Evolutionary conservation across 2,329 filamentous ascomycete genomes (phyloP).

Genomic region (Penicillium psychrosexuale): DNA sequence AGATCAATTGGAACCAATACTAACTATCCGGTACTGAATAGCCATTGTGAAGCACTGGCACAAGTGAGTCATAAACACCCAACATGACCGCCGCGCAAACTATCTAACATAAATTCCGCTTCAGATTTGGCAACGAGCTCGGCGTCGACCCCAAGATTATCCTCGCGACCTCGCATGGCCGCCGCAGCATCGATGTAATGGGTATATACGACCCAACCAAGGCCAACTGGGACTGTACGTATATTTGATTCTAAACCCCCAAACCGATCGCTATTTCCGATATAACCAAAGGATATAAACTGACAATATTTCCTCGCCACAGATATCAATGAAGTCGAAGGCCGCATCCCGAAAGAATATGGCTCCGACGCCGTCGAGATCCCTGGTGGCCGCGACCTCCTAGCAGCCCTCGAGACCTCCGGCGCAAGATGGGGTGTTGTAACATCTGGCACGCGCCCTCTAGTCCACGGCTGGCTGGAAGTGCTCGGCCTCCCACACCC

Average conservation of each 20-base stretch:
- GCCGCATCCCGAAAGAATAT: slow-evolving; percentile 70
- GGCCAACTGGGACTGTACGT: slow-evolving; percentile 90
- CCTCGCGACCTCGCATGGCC: slow-evolving; percentile 84
- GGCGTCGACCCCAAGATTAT: slow-evolving; percentile 82
- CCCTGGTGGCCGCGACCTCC: slow-evolving; percentile 71
- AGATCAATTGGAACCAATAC: slow-evolving; percentile 48
- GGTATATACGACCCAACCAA: slow-evolving; percentile 75
- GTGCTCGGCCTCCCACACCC: slow-evolving; percentile 65
- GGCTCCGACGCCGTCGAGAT: slow-evolving; percentile 79
- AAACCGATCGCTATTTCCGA: background rate
- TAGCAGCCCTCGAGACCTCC: slow-evolving; percentile 62
- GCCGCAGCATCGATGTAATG: slow-evolving; percentile 82
- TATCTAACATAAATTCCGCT: background rate
- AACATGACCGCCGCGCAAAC: background rate
- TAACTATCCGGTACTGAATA: slow-evolving; percentile 47
- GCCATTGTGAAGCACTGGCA: slow-evolving; percentile 66
- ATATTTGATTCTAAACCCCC: background rate
- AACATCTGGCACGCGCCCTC: slow-evolving; percentile 61
- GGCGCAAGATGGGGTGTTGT: slow-evolving; percentile 81
- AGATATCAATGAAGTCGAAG: slow-evolving; percentile 81
- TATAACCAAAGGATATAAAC: background rate
- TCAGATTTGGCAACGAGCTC: slow-evolving; percentile 66
- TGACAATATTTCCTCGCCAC: slow-evolving; percentile 4
- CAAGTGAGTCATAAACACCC: slow-evolving; percentile 44
- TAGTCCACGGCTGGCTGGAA: slow-evolving; percentile 70